These are phyloP conservation scores for Podospora appendiculata DNA, from an alignment of 495 filamentous ascomycete genomes.

Conservation along the genomic window DNA sequence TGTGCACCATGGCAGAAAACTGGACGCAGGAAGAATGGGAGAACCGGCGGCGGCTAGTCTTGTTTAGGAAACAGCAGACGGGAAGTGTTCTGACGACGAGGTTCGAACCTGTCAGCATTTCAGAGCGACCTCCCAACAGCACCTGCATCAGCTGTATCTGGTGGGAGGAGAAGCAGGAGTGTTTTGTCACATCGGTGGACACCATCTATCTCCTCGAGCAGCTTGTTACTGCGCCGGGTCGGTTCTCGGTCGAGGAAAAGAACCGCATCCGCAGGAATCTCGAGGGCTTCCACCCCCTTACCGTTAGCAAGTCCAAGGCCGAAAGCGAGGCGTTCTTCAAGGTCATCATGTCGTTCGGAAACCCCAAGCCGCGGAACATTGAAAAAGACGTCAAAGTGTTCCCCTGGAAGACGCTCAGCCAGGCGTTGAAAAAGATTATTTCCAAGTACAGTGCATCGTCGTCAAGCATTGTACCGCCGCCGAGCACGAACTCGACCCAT, in stretches of 20 bases:
- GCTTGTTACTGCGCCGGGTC: conserved; percentile 58
- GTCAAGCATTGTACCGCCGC: conserved; percentile 6
- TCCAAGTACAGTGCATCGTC: conserved; percentile 68
- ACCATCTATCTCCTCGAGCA: conserved; percentile 90
- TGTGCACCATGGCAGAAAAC: conserved; percentile 66
- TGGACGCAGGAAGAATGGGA: conserved; percentile 79
- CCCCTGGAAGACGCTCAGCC: conserved; percentile 76
- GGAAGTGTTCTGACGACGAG: conserved; percentile 64
- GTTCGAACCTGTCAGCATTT: conserved; percentile 62
- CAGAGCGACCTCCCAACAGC: conserved; percentile 65
- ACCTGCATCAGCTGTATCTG: conserved; percentile 86
- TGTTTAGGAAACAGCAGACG: conserved; percentile 73
- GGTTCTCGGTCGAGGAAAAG: conserved; percentile 94
- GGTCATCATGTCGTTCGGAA: conserved; percentile 95
- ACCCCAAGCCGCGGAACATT: conserved; percentile 91
- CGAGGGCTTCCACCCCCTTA: conserved; percentile 82
- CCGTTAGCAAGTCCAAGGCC: conserved; percentile 82
- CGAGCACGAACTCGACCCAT: conserved; percentile 9
- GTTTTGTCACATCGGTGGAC: conserved; percentile 92
- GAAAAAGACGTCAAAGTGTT: conserved; percentile 99
- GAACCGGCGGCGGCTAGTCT: conserved; percentile 70
- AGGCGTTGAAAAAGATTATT: conserved; percentile 92
- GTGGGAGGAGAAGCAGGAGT: conserved; percentile 86
- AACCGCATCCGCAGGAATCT: conserved; percentile 93
- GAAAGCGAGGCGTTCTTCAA: conserved; percentile 98